Percentiles rank a stretch among this genome's conserved stretches.
These are phyloP conservation scores for Arthroderma uncinatum DNA, from an alignment of 2,329 filamentous ascomycete species.

Conservation along the genomic window DNA sequence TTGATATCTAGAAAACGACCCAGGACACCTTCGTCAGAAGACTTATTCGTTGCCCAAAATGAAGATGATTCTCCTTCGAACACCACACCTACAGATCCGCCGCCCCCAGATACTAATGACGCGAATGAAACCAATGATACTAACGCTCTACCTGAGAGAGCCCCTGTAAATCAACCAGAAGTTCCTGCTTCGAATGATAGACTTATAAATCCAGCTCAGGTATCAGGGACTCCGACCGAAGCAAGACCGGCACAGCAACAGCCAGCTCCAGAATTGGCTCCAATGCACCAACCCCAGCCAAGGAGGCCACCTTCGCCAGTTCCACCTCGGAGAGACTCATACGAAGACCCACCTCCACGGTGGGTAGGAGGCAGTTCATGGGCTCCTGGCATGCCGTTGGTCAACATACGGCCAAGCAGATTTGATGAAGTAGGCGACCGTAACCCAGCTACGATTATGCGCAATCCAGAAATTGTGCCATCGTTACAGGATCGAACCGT, in stretches of 20 bases:
- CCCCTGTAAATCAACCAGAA: background rate
- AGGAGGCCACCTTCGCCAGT: background rate
- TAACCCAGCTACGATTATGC: background rate
- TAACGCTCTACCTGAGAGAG: no score
- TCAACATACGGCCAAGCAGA: background rate
- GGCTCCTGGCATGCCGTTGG: background rate
- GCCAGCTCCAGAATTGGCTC: no score
- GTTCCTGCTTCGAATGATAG: no score
- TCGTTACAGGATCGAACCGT: background rate
- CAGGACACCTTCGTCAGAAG: background rate
- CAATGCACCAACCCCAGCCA: background rate
- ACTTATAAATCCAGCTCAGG: background rate
- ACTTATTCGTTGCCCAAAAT: background rate
- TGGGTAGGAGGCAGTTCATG: background rate
- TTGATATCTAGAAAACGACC: background rate
- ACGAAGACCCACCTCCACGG: background rate
- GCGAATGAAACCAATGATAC: no score
- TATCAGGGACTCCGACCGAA: background rate
- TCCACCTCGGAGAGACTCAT: background rate
- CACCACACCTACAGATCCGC: background rate
- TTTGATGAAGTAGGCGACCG: no score
- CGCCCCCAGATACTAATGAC: background rate
- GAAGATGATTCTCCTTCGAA: background rate
- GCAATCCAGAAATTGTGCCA: background rate
- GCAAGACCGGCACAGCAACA: background rate